phyloP scores from a whole-genome alignment of 495 filamentous ascomycete genomes.

The Hapsidospora chrysogenum region DNA sequence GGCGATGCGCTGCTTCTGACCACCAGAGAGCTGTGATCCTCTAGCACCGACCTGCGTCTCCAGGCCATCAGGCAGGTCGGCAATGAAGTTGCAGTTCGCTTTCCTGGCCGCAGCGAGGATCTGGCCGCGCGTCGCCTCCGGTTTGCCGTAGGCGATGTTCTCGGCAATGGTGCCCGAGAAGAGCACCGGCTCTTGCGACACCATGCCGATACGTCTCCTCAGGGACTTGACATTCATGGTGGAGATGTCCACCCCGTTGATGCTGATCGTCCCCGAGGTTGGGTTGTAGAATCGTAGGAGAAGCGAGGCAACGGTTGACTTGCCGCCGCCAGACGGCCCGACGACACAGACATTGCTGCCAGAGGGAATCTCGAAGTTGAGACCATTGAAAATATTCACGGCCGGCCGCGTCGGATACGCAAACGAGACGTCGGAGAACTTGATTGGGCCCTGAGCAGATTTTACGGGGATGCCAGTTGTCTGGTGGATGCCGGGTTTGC shows the following conservation, averaged over 20 bases:
- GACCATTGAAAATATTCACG: constrained; percentile 74
- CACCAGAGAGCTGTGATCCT: constrained; percentile 85
- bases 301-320: constrained; percentile 81
- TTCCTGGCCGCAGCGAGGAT: constrained; percentile 77
- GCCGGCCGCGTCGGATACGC: constrained; percentile 83
- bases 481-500: constrained; percentile 67
- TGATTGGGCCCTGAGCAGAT: constrained; percentile 74
- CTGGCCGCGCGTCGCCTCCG: constrained; percentile 57
- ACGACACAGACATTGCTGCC: constrained; percentile 93
- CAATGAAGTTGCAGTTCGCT: constrained; percentile 94
- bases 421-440: constrained; percentile 70
- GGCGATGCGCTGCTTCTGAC: constrained; percentile 95
- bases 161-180: constrained; percentile 94
- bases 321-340: constrained; percentile 85
- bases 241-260: constrained; percentile 71
- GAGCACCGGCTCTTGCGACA: constrained; percentile 87
- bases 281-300: constrained; percentile 84
- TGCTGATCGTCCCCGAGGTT: constrained; percentile 56
- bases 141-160: constrained; percentile 89
- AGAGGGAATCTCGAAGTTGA: constrained; percentile 81
- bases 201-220: constrained; percentile 85
- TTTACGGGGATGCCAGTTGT: constrained; percentile 62
- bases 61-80: constrained; percentile 88
- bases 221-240: constrained; percentile 87
- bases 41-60: constrained; percentile 88